phyloP scores from a whole-genome alignment of 1,139 yeast species.

The Yamadazyma kanchanaburiensis region DNA sequence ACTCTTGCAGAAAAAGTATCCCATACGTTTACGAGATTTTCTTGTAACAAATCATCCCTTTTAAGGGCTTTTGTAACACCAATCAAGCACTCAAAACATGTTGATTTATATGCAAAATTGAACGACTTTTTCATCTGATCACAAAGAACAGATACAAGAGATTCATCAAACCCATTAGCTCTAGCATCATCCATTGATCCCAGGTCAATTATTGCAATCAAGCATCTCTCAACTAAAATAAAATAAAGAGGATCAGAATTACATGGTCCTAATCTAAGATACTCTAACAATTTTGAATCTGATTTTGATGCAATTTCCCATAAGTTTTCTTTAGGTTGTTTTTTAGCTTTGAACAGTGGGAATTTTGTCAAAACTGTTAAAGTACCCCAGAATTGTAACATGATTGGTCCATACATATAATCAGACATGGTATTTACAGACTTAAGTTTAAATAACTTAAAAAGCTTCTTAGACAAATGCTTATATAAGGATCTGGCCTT shows the following conservation, averaged over 20 bases:
- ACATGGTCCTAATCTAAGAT: constrained; percentile 51
- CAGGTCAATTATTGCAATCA: constrained; percentile 15
- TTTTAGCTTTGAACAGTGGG: constrained; percentile 18
- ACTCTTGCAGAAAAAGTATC: not conserved
- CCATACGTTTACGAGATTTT: not conserved
- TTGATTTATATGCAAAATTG: constrained; percentile 17
- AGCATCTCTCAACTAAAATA: constrained; percentile 19
- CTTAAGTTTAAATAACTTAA: constrained; percentile 50
- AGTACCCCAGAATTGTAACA: constrained; percentile 49
- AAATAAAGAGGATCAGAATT: constrained; percentile 52
- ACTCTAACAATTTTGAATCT: constrained; percentile 36
- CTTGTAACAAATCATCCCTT: not conserved
- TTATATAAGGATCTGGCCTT: constrained; percentile 36
- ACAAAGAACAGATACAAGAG: constrained; percentile 15
- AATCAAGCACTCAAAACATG: constrained; percentile 19
- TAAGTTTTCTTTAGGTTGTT: constrained; percentile 37
- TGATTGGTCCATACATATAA: constrained; percentile 40
- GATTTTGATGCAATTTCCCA: constrained; percentile 52
- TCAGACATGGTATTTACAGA: constrained; percentile 19
- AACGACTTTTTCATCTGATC: constrained; percentile 16
- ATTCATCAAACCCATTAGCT: constrained; percentile 16
- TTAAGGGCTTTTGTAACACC: constrained; percentile 4
- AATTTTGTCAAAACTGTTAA: constrained; percentile 39
- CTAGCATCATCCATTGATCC: constrained; percentile 16
- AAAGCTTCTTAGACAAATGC: constrained; percentile 42